These are phyloP conservation scores for Blepharisma stoltei DNA, from an alignment of 73 alveolate genomes.

Conservation along the genomic window DNA sequence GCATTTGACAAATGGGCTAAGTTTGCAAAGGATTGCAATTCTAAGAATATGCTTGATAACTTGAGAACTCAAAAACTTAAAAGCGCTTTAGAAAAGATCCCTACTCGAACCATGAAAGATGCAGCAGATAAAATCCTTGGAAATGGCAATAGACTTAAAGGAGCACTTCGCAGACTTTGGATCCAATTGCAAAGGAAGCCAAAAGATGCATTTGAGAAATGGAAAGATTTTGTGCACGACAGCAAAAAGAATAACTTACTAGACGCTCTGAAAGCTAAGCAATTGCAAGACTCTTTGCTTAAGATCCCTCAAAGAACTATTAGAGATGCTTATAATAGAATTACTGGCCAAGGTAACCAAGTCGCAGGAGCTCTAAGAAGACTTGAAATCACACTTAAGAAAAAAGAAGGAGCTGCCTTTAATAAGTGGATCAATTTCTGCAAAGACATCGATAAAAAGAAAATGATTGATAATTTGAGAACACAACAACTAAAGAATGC, in stretches of 20 bases:
- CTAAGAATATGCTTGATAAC: background rate
- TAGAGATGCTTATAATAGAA: background rate
- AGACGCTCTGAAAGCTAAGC: background rate
- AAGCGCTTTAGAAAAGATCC: background rate
- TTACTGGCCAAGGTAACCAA: background rate
- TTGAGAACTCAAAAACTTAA: background rate
- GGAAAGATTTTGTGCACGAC: background rate
- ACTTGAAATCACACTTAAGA: background rate
- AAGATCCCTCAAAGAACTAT: background rate
- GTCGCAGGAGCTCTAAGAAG: slow-evolving; percentile 20
- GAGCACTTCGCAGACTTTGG: background rate
- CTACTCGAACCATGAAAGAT: background rate
- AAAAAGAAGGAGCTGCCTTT: background rate
- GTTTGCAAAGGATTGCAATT: background rate
- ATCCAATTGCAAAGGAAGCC: background rate
- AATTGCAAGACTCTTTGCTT: background rate
- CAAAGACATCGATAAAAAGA: slow-evolving; percentile 3
- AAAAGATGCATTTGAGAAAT: background rate
- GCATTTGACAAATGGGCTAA: background rate
- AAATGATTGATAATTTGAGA: background rate
- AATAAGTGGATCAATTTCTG: background rate
- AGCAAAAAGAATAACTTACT: background rate
- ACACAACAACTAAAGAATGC: background rate
- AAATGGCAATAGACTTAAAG: background rate
- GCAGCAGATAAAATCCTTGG: background rate